These are phyloP conservation scores for Mrakiaceae sp. DNA, from an alignment of 1,284 basidiomycete species.

Conservation along the genomic window DNA sequence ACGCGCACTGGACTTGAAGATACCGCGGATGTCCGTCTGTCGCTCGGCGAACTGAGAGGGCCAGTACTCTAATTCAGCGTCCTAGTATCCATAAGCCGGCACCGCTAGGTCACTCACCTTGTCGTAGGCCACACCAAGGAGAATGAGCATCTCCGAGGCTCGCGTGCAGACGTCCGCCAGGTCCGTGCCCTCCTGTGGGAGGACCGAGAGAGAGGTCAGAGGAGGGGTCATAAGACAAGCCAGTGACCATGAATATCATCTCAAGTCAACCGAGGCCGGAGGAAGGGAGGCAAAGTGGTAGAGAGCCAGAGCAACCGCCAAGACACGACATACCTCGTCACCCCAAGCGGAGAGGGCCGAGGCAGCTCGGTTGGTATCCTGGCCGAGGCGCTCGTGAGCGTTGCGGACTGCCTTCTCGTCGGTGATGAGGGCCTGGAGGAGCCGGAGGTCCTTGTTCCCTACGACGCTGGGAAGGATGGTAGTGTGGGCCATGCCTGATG, in stretches of 20 bases:
- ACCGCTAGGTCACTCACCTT: conserved; percentile 29
- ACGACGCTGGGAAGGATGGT: conserved; percentile 57
- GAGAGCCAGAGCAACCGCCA: too few species aligned
- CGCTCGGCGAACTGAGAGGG: conserved; percentile 43
- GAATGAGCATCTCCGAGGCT: conserved; percentile 56
- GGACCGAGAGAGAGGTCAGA: neutral
- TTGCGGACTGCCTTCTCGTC: conserved; percentile 73
- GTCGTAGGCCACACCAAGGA: conserved; percentile 55
- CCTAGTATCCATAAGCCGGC: too few species aligned
- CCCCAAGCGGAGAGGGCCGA: conserved; percentile 71
- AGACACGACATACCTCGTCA: conserved; percentile 6
- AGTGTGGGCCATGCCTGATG: conserved; percentile 59
- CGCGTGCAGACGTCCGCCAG: conserved; percentile 62
- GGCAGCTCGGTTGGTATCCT: conserved; percentile 45
- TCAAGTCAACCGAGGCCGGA: too few species aligned
- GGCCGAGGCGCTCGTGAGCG: conserved; percentile 41
- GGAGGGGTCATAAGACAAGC: too few species aligned
- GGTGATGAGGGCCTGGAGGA: conserved; percentile 77
- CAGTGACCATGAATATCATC: too few species aligned
- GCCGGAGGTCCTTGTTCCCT: conserved; percentile 69
- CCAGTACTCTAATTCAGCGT: too few species aligned
- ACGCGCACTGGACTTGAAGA: conserved; percentile 32
- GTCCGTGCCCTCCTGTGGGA: conserved; percentile 62
- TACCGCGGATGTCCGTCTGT: conserved; percentile 53
- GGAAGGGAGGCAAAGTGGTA: too few species aligned